Evolutionary conservation across 2,329 filamentous ascomycete genomes (phyloP), one percentile per base, ranked within the genome.

Genomic region (Nannizziopsis arthrosporioides): DNA sequence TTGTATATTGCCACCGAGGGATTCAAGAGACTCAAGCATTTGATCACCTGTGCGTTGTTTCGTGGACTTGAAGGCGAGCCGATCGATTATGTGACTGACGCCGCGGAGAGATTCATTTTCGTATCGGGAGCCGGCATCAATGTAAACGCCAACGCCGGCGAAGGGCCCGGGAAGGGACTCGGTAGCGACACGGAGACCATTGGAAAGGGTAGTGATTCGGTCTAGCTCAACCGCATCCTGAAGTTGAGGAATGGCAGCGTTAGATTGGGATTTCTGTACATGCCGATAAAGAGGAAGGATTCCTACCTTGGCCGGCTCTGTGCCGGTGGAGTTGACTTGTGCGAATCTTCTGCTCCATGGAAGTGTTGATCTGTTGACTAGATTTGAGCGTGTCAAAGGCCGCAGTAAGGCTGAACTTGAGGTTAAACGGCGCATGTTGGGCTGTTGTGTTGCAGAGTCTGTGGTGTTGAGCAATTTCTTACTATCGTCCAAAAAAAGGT

Each of bases 121-220:
- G 71, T 92, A 96, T 56, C 92, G 80, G 47, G 92, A 96, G 12
- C 92, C 92, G 27, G 87, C 88, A 65, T 96, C 89, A 61, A 98
- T 80, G 69, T 95, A 98, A 53, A 96, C 87, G 39, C 92, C 92
- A 12, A 98, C 84, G 44, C 88, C 92, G 3, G 89, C 85, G 66
- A 98, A 98, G 57, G 89, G 89, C 37, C 92, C 92, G 1, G 90
- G 89, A 9, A 96, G 76, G 49, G 89, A 88, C 65, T 98, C 92
- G 39, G 90, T 94, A 18, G 92, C 92, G 51, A 98, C 87, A 50
- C 90, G 85, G 55, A 98, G 72, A 61, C 92, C 92, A 75, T 98
- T 98, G 43, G 87, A 73, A 12, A 98, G 78, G 1, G 82, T 89
- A 6, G 89, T 94, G 59, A 96, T 82, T 56, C 83, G 74, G 65